Base-by-base conservation (phyloP, 306 rosid species). In the Corylus americana region DNA sequence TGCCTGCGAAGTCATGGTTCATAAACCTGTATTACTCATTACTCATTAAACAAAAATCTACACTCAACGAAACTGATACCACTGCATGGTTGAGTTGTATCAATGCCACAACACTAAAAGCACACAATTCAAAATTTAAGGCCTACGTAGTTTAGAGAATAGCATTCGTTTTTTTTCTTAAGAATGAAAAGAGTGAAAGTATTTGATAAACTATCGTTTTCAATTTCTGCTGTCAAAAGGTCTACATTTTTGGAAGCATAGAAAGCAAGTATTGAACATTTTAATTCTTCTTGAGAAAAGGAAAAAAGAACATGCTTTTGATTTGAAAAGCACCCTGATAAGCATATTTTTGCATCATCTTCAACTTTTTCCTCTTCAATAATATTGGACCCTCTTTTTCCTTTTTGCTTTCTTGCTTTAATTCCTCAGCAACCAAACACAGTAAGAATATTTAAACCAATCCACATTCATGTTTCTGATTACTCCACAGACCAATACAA, bases 401-500 rank as follows among this genome's bases (percentile, higher is more conserved):
- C 11, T 29, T 5, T 25, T 50, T 73, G 27, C 20, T 35, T 74
- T 69, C 25, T 69, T 25, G 37, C 29, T 58, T 72, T 53, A 2
- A 55, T 42, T 20, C 37, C 59, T 37, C 14, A 54, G 74, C 17
- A 75, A 75, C 76, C 76, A 29, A 42, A 22, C n/a, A 71, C 48
- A 37, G 17, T 13, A 16, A 27, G 77, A 51, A 72, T 20, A 64
- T 12, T 54, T 0, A 57, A 68, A 37, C 29, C 4, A 31, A 70
- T 54, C 48, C 42, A 20, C 13, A 17, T 17, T 27, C 17, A 73
- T 27, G 53, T 49, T 55, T 55, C 16, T 3, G 35, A 61, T 45
- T 25, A 37, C 78, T n/a, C 51, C 70, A 47, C 55, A 62, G 69
- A 85, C 71, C 37, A 62, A 54, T 11, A 53, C 55, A 78, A 69